A percentile compares a stretch with the other conserved stretches of the same genome.
phyloP scores from a whole-genome alignment of 1,284 basidiomycete species.

The Meripilus lineatus region DNA sequence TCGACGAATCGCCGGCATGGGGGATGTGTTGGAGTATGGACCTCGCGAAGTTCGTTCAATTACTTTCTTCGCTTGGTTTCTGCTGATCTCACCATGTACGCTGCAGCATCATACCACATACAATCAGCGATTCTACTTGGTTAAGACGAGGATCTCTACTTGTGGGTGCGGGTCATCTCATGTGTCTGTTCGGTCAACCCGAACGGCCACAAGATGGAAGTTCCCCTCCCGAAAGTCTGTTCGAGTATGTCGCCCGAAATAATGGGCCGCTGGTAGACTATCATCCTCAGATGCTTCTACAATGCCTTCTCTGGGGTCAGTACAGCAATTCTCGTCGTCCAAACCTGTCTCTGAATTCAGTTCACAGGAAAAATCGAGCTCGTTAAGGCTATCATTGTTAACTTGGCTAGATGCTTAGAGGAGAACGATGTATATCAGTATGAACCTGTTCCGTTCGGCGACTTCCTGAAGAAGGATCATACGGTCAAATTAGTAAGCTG shows the following conservation, averaged over 20 bases:
- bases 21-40: conserved; percentile 69
- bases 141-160: conserved; percentile 75
- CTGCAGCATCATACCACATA: conserved; percentile 54
- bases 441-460: conserved; percentile 47
- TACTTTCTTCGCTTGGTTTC: neutral
- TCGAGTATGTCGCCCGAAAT: conserved; percentile 75
- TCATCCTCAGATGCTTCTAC: conserved; percentile 89
- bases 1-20: conserved; percentile 79
- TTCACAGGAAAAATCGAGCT: conserved; percentile 71
- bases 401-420: conserved; percentile 46
- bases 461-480: conserved; percentile 41
- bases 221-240: conserved; percentile 42
- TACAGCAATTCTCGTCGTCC: neutral
- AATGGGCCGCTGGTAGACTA: conserved; percentile 87
- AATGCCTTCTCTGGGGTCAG: conserved; percentile 87
- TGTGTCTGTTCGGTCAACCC: conserved; percentile 64
- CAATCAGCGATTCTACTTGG: conserved; percentile 87
- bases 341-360: neutral
- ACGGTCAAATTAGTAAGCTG: conserved; percentile 20
- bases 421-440: conserved; percentile 33
- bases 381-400: conserved; percentile 76
- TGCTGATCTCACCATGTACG: neutral
- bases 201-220: conserved; percentile 15
- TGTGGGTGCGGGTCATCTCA: conserved; percentile 71
- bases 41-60: conserved; percentile 49